Conservation (phyloP, 805 yeast species). For the Saccharomycopsis selenospora region DNA sequence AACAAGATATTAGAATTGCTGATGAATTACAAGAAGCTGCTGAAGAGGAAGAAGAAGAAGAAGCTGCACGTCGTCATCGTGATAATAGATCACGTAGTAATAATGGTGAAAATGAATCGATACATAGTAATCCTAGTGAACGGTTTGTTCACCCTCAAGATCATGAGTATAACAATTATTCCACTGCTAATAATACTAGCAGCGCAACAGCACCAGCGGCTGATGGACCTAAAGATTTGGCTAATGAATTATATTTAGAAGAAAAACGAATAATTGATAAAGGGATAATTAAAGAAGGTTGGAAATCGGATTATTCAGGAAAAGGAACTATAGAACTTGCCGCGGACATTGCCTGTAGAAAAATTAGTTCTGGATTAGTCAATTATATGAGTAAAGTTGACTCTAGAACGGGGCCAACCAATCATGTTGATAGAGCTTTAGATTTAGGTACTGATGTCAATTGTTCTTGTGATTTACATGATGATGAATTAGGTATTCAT, state of each 20-base stretch:
- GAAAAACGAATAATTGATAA: conserved; percentile 66
- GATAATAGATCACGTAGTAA: not conserved
- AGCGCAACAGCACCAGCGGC: conserved; percentile 13
- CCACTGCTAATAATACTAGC: no score
- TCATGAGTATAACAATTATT: conserved; percentile 9
- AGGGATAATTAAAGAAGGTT: conserved; percentile 83
- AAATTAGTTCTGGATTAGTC: conserved; percentile 46
- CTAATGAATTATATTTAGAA: conserved; percentile 44
- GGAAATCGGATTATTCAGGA: conserved; percentile 87
- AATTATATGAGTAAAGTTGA: conserved; percentile 40
- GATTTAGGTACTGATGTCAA: conserved; percentile 34
- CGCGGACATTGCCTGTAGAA: conserved; percentile 58
- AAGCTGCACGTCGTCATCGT: not conserved
- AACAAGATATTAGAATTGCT: not conserved
- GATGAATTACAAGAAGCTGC: not conserved
- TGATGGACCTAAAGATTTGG: not conserved
- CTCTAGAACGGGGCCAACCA: conserved; percentile 33
- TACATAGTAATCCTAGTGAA: no score
- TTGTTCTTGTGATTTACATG: conserved; percentile 73
- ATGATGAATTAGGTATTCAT: conserved; percentile 68
- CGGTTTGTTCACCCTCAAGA: conserved; percentile 18
- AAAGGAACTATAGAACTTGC: conserved; percentile 75
- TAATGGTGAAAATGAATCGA: not conserved
- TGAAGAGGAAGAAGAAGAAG: not conserved
- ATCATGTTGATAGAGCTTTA: conserved; percentile 11